Evolutionary conservation across 192 early-diverging fungal species (phyloP).

Genomic region (Funneliformis mosseae): DNA sequence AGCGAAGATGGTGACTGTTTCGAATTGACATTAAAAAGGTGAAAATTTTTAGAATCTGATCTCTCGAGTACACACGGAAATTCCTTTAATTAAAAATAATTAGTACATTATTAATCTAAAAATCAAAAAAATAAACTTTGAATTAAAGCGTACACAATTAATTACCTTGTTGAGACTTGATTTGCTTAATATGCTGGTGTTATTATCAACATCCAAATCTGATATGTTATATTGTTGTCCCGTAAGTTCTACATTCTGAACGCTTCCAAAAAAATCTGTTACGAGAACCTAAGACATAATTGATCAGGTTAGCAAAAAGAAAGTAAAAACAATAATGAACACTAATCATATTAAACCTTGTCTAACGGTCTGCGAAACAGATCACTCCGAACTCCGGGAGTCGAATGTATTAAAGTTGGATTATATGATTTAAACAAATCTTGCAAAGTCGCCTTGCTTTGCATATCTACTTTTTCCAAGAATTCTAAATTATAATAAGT

Average conservation of each 20-base stretch:
- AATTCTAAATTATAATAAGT: slow-evolving; percentile 96
- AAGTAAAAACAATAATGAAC: background rate
- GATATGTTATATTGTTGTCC: slow-evolving; percentile 41
- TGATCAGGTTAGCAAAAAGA: background rate
- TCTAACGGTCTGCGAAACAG: slow-evolving; percentile 77
- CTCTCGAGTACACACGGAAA: background rate
- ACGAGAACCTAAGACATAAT: slow-evolving; percentile 58
- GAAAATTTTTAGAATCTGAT: slow-evolving; percentile 8
- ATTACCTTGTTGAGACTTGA: background rate
- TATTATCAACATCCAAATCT: background rate
- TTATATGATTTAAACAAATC: slow-evolving; percentile 87
- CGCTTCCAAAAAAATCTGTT: slow-evolving; percentile 96
- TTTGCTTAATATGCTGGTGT: background rate
- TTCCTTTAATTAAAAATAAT: too few species aligned
- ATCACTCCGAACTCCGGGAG: slow-evolving; percentile 84
- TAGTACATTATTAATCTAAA: background rate
- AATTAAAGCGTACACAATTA: too few species aligned
- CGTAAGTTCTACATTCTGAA: slow-evolving; percentile 89
- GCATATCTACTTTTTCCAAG: slow-evolving; percentile 83
- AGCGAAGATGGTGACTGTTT: slow-evolving; percentile 2
- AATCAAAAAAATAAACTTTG: background rate
- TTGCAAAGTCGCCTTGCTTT: slow-evolving; percentile 71
- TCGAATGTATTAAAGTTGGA: slow-evolving; percentile 70
- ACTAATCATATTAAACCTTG: slow-evolving; percentile 56
- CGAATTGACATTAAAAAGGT: slow-evolving; percentile 14